Evolutionary conservation across 208 protist species (phyloP).

Genomic region (Acanthamoeba culbertsoni): DNA sequence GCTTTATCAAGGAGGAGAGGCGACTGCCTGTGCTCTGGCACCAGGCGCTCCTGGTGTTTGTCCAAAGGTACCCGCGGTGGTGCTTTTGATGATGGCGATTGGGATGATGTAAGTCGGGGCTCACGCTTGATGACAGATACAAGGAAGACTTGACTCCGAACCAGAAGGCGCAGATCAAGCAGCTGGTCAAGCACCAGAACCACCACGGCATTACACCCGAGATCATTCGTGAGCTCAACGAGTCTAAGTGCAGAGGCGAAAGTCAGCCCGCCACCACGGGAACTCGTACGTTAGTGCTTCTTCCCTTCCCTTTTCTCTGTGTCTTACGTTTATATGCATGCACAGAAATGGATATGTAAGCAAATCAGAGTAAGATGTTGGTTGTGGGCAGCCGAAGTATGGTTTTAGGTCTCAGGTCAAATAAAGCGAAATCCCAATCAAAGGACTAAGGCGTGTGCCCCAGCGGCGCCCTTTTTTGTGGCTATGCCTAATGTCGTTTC

Average conservation of each 20-base stretch:
- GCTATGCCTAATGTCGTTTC: too few relatives aligned
- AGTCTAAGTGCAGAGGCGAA: constrained; percentile 48
- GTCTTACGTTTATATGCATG: too few relatives aligned
- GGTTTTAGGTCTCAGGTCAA: too few relatives aligned
- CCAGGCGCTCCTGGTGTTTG: constrained; percentile 94
- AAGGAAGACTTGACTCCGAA: constrained; percentile 53
- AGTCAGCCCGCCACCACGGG: too few relatives aligned
- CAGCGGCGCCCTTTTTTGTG: too few relatives aligned
- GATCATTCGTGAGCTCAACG: constrained; percentile 8
- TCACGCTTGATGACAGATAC: not conserved
- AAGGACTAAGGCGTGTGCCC: too few relatives aligned
- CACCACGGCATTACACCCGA: constrained; percentile 11
- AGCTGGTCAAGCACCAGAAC: constrained; percentile 29
- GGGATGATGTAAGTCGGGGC: not conserved
- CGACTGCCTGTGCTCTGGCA: constrained; percentile 96
- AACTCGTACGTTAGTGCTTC: too few relatives aligned
- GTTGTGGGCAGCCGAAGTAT: too few relatives aligned
- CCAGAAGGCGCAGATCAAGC: constrained; percentile 53
- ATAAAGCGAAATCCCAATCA: too few relatives aligned
- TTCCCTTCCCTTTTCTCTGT: too few relatives aligned
- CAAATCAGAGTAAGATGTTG: too few relatives aligned
- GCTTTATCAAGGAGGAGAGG: constrained; percentile 84
- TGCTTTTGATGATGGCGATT: not conserved
- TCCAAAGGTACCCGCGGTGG: constrained; percentile 73
- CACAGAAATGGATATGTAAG: too few relatives aligned